Evolutionary conservation across 2,329 filamentous ascomycete genomes (phyloP), one percentile per base, ranked within the genome.

Genomic region (Fusarium camptoceras): DNA sequence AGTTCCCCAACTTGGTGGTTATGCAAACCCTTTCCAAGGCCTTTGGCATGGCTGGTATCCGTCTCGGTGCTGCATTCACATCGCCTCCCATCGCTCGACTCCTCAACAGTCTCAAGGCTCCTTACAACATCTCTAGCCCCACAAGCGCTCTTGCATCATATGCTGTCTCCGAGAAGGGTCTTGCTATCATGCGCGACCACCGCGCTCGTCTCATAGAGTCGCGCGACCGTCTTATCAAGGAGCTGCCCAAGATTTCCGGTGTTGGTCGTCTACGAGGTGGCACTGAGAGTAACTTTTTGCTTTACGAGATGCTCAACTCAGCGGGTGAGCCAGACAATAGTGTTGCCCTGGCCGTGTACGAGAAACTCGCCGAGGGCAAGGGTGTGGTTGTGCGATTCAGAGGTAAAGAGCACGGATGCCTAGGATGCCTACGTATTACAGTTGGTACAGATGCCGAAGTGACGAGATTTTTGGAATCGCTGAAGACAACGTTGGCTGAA

Each of bases 1-100:
- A 97, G 76, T 97, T 93, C 89, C 94, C 95, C 53, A 99, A 99
- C 80, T 85, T 99, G 27, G 94, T 98, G 20, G 94, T 99, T 60
- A 94, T 98, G 93, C 96, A 99, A 84, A 99, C 96, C 2, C 86
- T 98, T n/a, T 97, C 93, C 76, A 99, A 99, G 81, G 96, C 94
- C 0, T 99, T 99, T 77, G 96, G 96, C 28, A 88, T 99, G 76
- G 96, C 96, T 6, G 96, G 95, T 53, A 97, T 99, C 77, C 87
- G 96, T 18, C 86, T 99, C 2, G 96, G 96, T 48, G 92, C 90
- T 10, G 94, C 93, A 1, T 99, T 98, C 78, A 88, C 93, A 8
- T 88, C 89, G 12, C 85, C 89, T 0, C 86, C 89, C 8, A 91
- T 99, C 67, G 94, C 95, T 4, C 81, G 83, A 18, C 84, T 99